Evolutionary conservation across 2,329 filamentous ascomycete species (phyloP).

Genomic region (Mollisiaceae sp.): DNA sequence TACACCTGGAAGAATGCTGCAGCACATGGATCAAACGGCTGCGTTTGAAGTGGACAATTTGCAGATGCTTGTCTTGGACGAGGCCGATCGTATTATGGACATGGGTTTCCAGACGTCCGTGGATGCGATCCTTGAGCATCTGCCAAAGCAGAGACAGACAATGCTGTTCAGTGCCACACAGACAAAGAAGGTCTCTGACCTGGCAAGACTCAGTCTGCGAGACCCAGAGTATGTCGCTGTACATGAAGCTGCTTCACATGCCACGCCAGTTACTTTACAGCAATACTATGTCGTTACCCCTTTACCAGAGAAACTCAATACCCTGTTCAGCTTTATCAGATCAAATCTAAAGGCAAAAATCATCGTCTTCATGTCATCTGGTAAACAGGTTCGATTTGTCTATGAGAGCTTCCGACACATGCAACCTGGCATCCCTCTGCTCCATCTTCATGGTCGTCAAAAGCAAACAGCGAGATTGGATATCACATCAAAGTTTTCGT

Average conservation of each 20-base stretch:
- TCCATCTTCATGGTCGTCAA: slow-evolving; percentile 92
- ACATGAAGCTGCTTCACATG: slow-evolving; percentile 78
- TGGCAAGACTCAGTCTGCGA: slow-evolving; percentile 84
- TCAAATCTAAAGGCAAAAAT: slow-evolving; percentile 93
- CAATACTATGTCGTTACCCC: slow-evolving; percentile 92
- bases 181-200: slow-evolving; percentile 90
- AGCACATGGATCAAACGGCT: slow-evolving; percentile 94
- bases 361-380: slow-evolving; percentile 91
- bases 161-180: slow-evolving; percentile 96
- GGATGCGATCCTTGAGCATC: slow-evolving; percentile 90
- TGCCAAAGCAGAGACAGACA: slow-evolving; percentile 86
- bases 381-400: slow-evolving; percentile 95
- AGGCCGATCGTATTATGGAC: slow-evolving; percentile 95
- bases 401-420: slow-evolving; percentile 93
- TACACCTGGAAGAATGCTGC: slow-evolving; percentile 91
- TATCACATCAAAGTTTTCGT: slow-evolving; percentile 82
- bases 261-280: slow-evolving; percentile 83
- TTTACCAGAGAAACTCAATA: slow-evolving; percentile 87
- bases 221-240: slow-evolving; percentile 96
- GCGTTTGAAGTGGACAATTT: slow-evolving; percentile 88
- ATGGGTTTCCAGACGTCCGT: slow-evolving; percentile 94
- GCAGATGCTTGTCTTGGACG: slow-evolving; percentile 91
- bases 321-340: slow-evolving; percentile 89
- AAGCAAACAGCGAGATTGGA: slow-evolving; percentile 89
- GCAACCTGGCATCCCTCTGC: slow-evolving; percentile 89